Evolutionary conservation across 1,284 basidiomycete species (phyloP).

Genomic region (Cutaneotrichosporon arboriforme): DNA sequence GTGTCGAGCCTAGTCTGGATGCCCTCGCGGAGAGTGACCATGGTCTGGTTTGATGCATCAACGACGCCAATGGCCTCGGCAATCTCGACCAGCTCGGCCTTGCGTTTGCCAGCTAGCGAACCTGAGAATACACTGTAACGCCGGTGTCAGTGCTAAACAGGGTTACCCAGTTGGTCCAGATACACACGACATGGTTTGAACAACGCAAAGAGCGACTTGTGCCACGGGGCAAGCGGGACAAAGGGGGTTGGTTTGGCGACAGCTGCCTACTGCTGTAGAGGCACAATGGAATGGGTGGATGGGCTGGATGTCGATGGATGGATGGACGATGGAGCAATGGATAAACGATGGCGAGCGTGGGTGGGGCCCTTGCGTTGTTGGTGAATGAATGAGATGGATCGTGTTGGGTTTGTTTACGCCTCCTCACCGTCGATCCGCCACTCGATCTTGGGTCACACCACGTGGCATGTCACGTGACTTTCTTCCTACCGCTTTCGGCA

Average conservation of each 20-base stretch:
- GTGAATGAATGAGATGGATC: background rate
- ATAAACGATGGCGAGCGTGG: background rate
- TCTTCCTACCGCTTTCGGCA: no score
- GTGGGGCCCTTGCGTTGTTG: background rate
- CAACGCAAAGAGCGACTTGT: no score
- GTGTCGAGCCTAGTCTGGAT: conserved; percentile 37
- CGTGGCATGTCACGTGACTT: background rate
- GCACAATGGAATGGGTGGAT: background rate
- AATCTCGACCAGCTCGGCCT: conserved; percentile 42
- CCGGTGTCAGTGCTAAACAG: background rate
- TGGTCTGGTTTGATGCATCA: conserved; percentile 18
- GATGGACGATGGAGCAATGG: background rate
- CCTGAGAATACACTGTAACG: conserved; percentile 29
- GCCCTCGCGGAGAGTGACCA: conserved; percentile 27
- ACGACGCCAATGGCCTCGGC: conserved; percentile 32
- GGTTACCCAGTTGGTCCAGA: background rate
- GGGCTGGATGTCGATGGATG: conserved; percentile 4
- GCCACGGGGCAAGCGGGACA: no score
- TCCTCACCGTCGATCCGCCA: background rate
- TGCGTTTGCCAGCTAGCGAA: conserved; percentile 33
- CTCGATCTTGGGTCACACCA: background rate
- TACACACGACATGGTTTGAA: conserved; percentile 7
- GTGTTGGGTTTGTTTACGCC: conserved; percentile 4
- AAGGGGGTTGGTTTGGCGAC: background rate
- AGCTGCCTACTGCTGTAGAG: background rate